Evolutionary conservation across 1,284 basidiomycete genomes (phyloP).

Genomic region (Mycena sp.): DNA sequence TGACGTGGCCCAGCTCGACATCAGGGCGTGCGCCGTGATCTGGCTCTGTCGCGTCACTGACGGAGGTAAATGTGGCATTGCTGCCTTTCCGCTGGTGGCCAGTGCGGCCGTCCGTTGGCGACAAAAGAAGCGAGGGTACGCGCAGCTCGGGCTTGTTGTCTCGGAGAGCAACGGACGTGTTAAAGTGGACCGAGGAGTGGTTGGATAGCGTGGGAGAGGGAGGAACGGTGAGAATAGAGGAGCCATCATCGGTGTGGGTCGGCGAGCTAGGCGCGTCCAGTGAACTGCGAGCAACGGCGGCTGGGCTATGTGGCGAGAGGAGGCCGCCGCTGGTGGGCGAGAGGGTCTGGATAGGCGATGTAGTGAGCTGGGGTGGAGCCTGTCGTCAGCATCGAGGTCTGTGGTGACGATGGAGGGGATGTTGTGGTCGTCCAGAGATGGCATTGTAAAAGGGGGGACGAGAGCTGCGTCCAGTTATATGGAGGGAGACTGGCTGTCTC

Average conservation of each 20-base stretch:
- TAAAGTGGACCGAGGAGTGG: constrained; percentile 67
- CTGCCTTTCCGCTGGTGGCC: constrained; percentile 62
- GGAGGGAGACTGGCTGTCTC: not conserved
- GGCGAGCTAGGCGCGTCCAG: constrained; percentile 26
- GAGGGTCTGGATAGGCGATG: constrained; percentile 16
- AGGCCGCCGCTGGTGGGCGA: constrained; percentile 22
- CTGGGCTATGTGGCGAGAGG: constrained; percentile 26
- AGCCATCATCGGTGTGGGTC: constrained; percentile 24
- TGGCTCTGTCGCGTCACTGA: constrained; percentile 40
- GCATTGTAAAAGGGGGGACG: constrained; percentile 8
- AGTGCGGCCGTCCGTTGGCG: constrained; percentile 44
- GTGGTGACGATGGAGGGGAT: constrained; percentile 30
- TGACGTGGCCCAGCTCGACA: constrained; percentile 46
- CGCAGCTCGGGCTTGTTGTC: constrained; percentile 76
- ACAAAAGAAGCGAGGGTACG: constrained; percentile 64
- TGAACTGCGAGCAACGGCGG: constrained; percentile 13
- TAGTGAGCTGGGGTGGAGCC: constrained; percentile 13
- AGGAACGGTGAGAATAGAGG: constrained; percentile 46
- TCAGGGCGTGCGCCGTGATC: constrained; percentile 45
- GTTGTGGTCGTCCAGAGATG: constrained; percentile 19
- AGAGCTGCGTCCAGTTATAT: not conserved
- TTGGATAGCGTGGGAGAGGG: constrained; percentile 80
- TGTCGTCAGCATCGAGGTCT: constrained; percentile 19
- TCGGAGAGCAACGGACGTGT: constrained; percentile 68
- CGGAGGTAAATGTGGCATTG: constrained; percentile 42